Percentiles rank a stretch among this genome's conserved stretches.
Conservation (phyloP, 345 rosid genomes). For the Ceriops decandra region DNA sequence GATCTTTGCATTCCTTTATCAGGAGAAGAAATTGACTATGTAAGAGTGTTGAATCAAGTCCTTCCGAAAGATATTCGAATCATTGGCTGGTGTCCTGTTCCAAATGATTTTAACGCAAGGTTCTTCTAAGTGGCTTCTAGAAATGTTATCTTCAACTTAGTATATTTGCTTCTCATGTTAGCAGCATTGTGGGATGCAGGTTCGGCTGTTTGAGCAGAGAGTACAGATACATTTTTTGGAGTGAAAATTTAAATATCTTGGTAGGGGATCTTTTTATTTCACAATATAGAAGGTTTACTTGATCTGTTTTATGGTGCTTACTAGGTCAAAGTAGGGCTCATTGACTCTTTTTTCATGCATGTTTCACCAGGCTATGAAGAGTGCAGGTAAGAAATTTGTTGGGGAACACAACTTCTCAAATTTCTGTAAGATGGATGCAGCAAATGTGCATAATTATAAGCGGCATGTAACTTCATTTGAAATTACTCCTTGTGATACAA, state of each 20-base stretch:
- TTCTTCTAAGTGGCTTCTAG: slow-evolving; percentile 17
- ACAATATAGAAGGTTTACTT: neutral
- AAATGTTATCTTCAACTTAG: neutral
- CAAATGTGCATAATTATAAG: slow-evolving; percentile 71
- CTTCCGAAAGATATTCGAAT: slow-evolving; percentile 88
- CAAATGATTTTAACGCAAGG: slow-evolving; percentile 91
- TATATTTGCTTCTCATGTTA: neutral
- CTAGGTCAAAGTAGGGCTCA: slow-evolving; percentile 6
- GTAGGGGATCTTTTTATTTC: slow-evolving; percentile 21
- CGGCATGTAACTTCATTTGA: slow-evolving; percentile 62
- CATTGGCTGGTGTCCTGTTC: slow-evolving; percentile 87
- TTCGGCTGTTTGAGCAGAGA: slow-evolving; percentile 83
- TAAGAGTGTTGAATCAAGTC: slow-evolving; percentile 75
- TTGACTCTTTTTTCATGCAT: slow-evolving; percentile 12
- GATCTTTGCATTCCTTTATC: slow-evolving; percentile 17
- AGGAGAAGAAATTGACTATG: slow-evolving; percentile 83
- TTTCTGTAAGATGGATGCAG: slow-evolving; percentile 97
- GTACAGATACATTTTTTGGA: slow-evolving; percentile 83
- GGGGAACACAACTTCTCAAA: slow-evolving; percentile 93
- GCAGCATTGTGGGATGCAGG: slow-evolving; percentile 39
- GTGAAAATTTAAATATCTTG: slow-evolving; percentile 55
- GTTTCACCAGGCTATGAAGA: slow-evolving; percentile 66
- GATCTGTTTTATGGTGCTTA: slow-evolving; percentile 5
- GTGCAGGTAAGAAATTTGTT: slow-evolving; percentile 69
- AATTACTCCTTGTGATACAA: slow-evolving; percentile 55